Evolutionary conservation across 140 eudicot species (phyloP).

Genomic region (Anethum foeniculum): DNA sequence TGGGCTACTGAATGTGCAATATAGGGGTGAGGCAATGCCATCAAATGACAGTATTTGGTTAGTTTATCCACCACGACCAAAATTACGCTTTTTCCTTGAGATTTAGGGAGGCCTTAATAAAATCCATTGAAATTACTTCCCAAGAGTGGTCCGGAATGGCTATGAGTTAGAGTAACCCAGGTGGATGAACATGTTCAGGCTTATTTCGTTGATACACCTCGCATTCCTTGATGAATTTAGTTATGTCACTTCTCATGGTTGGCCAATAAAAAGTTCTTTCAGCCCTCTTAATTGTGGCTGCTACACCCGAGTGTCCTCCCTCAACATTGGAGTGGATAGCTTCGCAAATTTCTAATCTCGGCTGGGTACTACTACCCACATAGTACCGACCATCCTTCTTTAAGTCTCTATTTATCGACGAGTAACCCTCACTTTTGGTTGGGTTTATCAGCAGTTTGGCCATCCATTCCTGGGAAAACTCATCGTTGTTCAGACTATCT

Average conservation of each 20-base stretch:
- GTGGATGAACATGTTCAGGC: rapidly evolving
- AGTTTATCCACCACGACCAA: neutral
- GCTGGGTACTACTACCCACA: rapidly evolving
- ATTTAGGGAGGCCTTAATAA: neutral
- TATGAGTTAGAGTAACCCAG: neutral
- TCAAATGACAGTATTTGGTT: neutral
- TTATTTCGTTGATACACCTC: neutral
- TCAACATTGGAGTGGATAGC: neutral
- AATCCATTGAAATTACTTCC: neutral
- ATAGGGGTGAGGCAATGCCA: too few relatives aligned
- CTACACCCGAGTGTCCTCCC: neutral
- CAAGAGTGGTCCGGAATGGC: rapidly evolving
- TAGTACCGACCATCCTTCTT: neutral
- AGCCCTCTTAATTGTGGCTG: neutral
- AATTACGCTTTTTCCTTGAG: neutral
- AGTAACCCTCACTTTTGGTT: too few relatives aligned
- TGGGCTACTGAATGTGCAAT: neutral
- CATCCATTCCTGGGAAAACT: rapidly evolving
- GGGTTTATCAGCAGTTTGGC: neutral
- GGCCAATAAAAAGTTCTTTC: neutral
- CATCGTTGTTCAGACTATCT: rapidly evolving
- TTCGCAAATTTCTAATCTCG: neutral
- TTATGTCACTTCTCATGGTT: neutral
- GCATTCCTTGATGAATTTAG: neutral
- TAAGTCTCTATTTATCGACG: neutral